Conservation (phyloP, 192 early-diverging fungal species). For the Helicostylum pulchrum region DNA sequence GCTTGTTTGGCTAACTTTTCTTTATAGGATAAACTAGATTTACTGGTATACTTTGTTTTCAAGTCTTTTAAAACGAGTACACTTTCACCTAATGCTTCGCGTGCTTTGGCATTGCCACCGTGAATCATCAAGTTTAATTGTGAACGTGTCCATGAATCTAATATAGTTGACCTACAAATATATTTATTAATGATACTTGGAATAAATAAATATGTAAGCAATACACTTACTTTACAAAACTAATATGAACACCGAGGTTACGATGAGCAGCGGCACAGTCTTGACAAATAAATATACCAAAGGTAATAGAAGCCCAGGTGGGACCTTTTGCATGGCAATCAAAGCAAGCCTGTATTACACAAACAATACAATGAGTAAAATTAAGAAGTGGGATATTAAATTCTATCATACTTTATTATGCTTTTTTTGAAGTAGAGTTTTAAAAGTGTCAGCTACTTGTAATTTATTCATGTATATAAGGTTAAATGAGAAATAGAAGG, state of each 20-base stretch:
- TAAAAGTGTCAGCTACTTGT: background rate
- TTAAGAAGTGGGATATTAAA: background rate
- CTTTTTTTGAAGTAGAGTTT: background rate
- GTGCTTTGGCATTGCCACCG: constrained; percentile 81
- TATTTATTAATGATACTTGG: background rate
- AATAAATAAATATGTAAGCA: background rate
- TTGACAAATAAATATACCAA: constrained; percentile 91
- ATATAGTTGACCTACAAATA: constrained; percentile 66
- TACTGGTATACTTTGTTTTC: constrained; percentile 77
- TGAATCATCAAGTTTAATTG: constrained; percentile 89
- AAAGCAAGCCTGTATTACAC: constrained; percentile 72
- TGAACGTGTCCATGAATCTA: constrained; percentile 92
- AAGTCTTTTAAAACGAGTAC: constrained; percentile 59
- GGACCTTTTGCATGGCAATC: constrained; percentile 95
- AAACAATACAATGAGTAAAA: background rate
- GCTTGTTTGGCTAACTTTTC: constrained; percentile 66
- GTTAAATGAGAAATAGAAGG: background rate
- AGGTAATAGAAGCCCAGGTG: constrained; percentile 90
- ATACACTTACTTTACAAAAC: constrained; percentile 39
- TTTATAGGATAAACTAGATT: constrained; percentile 78
- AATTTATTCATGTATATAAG: background rate
- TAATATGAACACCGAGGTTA: constrained; percentile 95
- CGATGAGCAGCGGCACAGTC: constrained; percentile 96
- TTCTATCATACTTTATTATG: background rate
- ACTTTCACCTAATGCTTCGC: constrained; percentile 51